phyloP scores from a whole-genome alignment of 1,284 basidiomycete species.

The Phylloporus sp. region DNA sequence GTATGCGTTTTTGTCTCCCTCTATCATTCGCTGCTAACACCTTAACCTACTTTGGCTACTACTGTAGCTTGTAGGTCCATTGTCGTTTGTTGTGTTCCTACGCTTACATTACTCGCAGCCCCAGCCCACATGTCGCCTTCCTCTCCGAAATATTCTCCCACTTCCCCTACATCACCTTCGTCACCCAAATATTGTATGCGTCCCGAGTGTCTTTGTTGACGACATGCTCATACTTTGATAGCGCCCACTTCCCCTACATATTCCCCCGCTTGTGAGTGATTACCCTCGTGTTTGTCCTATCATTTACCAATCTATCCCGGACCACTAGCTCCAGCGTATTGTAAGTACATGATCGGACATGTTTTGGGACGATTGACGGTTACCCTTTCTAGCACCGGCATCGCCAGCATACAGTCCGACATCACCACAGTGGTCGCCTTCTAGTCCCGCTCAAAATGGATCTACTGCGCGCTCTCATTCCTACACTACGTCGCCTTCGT shows the following conservation, averaged over 20 bases:
- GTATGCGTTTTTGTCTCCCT: constrained; percentile 53
- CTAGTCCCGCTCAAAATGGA: constrained; percentile 74
- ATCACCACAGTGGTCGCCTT: constrained; percentile 82
- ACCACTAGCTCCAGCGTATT: constrained; percentile 71
- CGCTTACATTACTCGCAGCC: constrained; percentile 47
- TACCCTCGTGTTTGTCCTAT: constrained; percentile 7
- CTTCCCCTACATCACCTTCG: constrained; percentile 82
- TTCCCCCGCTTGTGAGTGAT: constrained; percentile 78
- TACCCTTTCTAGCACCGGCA: constrained; percentile 65
- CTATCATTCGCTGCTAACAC: constrained; percentile 28
- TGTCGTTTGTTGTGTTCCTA: constrained; percentile 6
- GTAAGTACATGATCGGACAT: constrained; percentile 51
- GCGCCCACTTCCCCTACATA: constrained; percentile 86
- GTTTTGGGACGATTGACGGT: constrained; percentile 18
- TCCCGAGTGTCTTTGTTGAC: neutral
- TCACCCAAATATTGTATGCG: constrained; percentile 88
- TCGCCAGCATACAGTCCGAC: constrained; percentile 86
- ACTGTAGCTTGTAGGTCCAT: constrained; percentile 63
- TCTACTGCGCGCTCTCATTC: constrained; percentile 48
- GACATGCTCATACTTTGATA: constrained; percentile 40
- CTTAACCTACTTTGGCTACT: constrained; percentile 19
- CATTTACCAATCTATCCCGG: constrained; percentile 30
- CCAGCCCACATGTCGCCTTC: constrained; percentile 83
- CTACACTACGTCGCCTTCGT: constrained; percentile 64
- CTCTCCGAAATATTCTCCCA: constrained; percentile 87